Evolutionary conservation across 352 stramenopile genomes (phyloP), one percentile per base, ranked within the genome.

Genomic region (Globisporangium mamillatum): DNA sequence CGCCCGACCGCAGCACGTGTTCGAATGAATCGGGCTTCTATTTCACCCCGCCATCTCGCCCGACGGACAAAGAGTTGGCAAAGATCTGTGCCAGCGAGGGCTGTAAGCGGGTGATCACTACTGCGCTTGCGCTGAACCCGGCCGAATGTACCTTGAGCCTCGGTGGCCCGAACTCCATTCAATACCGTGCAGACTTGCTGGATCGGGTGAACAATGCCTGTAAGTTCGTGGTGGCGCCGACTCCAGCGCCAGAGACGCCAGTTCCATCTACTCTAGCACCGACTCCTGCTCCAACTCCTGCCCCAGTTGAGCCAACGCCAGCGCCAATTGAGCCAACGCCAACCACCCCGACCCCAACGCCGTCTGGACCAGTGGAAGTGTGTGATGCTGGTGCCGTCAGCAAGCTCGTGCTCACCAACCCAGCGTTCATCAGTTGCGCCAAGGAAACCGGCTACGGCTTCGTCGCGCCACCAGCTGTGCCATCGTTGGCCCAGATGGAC

Each of bases 111-210:
- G 46, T 66, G 27, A 58, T 66, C 29, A 60, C 46, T 4, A 4
- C 46, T 14, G 48, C 29, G 20, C 32, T 50, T 10, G 29, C 56
- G 2, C 32, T 62, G 24, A 55, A 58, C 55, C 62, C 62, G 10
- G 25, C 20, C 7, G 67, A 73, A 57, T 73, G 67, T 36, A 73
- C 67, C 29, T 24, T 66, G 5, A n/a, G 36, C 2, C 14, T 66
- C 4, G 62, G 62, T 25, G 12, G 6, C 7, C 46, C 44, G 36
- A 44, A 44, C 12, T 44, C 36, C 10, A 32, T 73, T 8, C 61
- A 65, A 56, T 69, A 69, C 57, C 54, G 57, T 14, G 54, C 62
- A 1, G 67, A 73, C 20, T 27, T 73, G 61, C 25, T 72, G 22
- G 63, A 60, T 27, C 24, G 32, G 1, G 67, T 72, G 38, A 57